Evolutionary conservation across 2,329 filamentous ascomycete species (phyloP), one percentile per base, ranked within the genome.

Genomic region (Tolypocladium guangdongense): DNA sequence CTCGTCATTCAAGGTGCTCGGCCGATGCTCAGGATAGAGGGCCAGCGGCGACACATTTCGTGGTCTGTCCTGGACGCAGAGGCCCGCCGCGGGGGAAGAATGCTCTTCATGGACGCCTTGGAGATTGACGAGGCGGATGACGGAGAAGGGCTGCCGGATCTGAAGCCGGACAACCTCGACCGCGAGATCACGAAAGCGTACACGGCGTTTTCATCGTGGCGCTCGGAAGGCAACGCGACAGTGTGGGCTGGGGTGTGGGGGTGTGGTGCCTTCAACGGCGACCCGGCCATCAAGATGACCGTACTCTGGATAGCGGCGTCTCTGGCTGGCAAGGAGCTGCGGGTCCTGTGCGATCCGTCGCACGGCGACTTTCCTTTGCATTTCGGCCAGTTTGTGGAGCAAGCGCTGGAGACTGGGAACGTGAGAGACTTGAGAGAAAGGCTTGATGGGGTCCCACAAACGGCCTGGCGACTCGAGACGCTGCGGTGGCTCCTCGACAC

Each of bases 61-160:
- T 68, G 63, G 65, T 48, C 45, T 1, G 6, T 24, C 10, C 49
- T 60, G 27, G 48, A 46, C 2, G 22, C 41, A 1, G 14, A 45
- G 1, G 39, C 38, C 3, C 61, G 60, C 55, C 50, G 35, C 12
- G 62, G 65, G 5, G 64, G 66, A 7, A 59, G 59, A 5, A 63
- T 70, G 51, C 54, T 70, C 7, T 65, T 70, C 36, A 69, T 71
- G 68, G 68, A 70, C 36, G 67, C 67, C 0, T 54, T 71, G 7
- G 68, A 70, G 53, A 63, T 69, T 49, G 67, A 70, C 45, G 59
- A 64, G 55, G 53, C 58, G 2, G 56, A 61, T 4, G 50, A 54
- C 12, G 53, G 39, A 2, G 36, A 56, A 12, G 38, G 39, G 6
- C 46, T 68, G 7, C 60, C 64, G 2, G 68, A 71, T 49, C 49